Evolutionary conservation across 768 basidiomycete species (phyloP).

Genomic region (Neoboletus subvelutipes): DNA sequence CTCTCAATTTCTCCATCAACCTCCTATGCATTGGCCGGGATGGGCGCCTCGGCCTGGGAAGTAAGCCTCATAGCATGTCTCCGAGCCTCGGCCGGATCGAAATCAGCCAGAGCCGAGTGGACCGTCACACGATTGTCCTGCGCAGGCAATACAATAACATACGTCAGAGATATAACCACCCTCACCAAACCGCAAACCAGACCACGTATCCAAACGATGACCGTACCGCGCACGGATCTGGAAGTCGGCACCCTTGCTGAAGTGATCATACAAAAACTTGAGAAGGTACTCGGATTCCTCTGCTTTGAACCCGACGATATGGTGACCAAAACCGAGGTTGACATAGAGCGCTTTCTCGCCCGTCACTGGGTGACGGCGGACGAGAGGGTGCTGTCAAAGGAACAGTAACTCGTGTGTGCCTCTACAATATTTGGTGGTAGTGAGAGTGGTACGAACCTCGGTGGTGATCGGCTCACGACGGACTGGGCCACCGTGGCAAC

Average conservation of each 20-base stretch:
- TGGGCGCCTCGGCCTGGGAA: background rate
- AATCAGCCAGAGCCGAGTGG: background rate
- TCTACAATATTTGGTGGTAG: background rate
- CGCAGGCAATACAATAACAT: background rate
- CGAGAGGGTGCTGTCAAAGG: slow-evolving; percentile 34
- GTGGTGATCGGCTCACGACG: background rate
- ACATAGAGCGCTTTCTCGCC: slow-evolving; percentile 47
- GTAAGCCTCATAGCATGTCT: background rate
- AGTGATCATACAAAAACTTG: background rate
- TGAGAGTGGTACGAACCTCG: background rate
- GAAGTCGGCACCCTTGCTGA: background rate
- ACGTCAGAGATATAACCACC: background rate
- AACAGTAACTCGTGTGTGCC: background rate
- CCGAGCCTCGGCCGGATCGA: background rate
- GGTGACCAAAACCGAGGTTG: slow-evolving; percentile 45
- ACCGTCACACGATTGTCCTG: background rate
- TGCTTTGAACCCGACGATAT: slow-evolving; percentile 28
- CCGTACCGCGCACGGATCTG: background rate
- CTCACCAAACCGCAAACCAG: background rate
- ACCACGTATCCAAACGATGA: background rate
- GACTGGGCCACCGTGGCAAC: background rate
- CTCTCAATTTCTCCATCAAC: too few relatives aligned
- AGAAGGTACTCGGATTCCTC: slow-evolving; percentile 49
- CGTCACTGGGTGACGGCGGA: slow-evolving; percentile 59
- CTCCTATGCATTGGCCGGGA: background rate